Percentiles rank a stretch among this genome's conserved stretches.
These are phyloP conservation scores for Xanthoconium purpureum DNA, from an alignment of 768 basidiomycete species.

Conservation along the genomic window DNA sequence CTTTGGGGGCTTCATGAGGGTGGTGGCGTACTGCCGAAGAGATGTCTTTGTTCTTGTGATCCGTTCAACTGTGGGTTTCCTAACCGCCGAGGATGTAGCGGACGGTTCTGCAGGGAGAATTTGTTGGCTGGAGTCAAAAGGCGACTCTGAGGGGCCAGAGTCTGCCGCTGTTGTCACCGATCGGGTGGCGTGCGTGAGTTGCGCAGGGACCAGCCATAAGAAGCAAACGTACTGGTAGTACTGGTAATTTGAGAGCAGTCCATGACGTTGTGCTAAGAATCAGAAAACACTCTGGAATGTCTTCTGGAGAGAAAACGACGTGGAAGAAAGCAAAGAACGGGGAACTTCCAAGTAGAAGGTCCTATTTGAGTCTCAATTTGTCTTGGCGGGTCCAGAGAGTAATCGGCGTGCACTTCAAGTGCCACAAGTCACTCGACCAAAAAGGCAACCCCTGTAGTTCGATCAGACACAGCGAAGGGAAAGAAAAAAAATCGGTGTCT, in stretches of 20 bases:
- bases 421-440: neutral
- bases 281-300: slow-evolving; percentile 1
- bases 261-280: neutral
- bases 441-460: slow-evolving; percentile 15
- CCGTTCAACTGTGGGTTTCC: slow-evolving; percentile 4
- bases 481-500: neutral
- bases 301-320: neutral
- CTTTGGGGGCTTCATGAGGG: slow-evolving; percentile 38
- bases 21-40: slow-evolving; percentile 21
- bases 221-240: slow-evolving; percentile 6
- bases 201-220: neutral
- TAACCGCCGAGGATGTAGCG: slow-evolving; percentile 13
- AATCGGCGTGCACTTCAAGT: neutral
- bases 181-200: slow-evolving; percentile 17
- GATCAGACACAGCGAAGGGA: neutral
- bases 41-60: slow-evolving; percentile 3
- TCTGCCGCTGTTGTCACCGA: slow-evolving; percentile 14
- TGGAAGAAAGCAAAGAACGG: neutral
- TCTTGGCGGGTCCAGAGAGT: neutral
- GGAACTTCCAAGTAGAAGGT: neutral
- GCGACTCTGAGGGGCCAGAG: slow-evolving; percentile 1
- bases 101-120: slow-evolving; percentile 5
- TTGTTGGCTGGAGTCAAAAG: slow-evolving; percentile 1
- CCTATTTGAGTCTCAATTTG: slow-evolving; percentile 1
- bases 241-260: neutral